phyloP scores from a whole-genome alignment of 176 grass and related monocot species.

The Dactylis glomerata region DNA sequence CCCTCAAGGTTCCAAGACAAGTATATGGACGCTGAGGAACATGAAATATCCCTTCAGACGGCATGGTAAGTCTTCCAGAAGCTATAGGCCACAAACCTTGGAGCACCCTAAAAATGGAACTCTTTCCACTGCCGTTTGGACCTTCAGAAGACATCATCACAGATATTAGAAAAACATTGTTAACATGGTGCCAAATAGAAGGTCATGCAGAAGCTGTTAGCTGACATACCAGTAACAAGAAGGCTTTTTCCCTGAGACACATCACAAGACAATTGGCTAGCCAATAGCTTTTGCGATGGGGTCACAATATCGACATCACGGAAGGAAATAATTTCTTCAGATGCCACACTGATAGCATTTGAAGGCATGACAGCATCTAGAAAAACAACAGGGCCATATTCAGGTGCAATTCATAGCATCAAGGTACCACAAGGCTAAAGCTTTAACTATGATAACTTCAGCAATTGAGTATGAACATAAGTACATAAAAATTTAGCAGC shows the following conservation, averaged over 20 bases:
- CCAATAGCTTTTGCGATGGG: conserved; percentile 85
- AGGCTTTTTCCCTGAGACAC: conserved; percentile 79
- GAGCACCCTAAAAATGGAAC: conserved; percentile 96
- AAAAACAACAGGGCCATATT: conserved; percentile 25
- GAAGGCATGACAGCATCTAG: conserved; percentile 49
- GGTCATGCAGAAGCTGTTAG: neutral
- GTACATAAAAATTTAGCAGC: conserved; percentile 6
- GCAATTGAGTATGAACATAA: neutral
- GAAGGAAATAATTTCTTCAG: conserved; percentile 78
- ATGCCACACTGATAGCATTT: conserved; percentile 32
- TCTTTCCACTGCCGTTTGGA: conserved; percentile 98
- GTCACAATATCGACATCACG: conserved; percentile 78
- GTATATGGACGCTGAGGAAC: conserved; percentile 93
- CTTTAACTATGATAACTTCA: conserved; percentile 6
- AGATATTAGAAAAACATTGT: conserved; percentile 35
- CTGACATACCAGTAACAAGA: conserved; percentile 87
- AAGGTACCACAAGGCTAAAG: neutral
- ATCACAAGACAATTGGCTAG: conserved; percentile 75
- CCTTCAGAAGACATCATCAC: conserved; percentile 43
- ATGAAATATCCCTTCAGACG: conserved; percentile 69
- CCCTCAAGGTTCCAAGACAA: conserved; percentile 89
- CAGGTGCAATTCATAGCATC: conserved; percentile 16
- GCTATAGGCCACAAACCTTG: conserved; percentile 82
- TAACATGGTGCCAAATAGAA: neutral
- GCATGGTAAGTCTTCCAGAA: conserved; percentile 69